phyloP scores from a whole-genome alignment of 352 stramenopile species.

The Pythium phragmiticola region DNA sequence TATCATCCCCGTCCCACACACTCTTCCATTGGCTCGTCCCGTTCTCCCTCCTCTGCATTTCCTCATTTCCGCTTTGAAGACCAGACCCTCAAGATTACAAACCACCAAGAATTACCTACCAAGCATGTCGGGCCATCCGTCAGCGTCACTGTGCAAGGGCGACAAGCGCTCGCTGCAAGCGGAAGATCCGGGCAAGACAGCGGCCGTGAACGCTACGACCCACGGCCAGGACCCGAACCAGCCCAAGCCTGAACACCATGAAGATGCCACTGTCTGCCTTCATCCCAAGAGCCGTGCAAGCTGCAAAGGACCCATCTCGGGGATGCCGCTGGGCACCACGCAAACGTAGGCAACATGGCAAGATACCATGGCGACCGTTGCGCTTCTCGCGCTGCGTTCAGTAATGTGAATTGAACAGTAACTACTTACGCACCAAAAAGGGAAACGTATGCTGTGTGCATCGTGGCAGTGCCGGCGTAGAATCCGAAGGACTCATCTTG shows the following conservation, averaged over 20 bases:
- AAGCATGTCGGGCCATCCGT: conserved; percentile 9
- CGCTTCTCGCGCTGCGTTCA: too few species aligned
- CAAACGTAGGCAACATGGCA: background rate
- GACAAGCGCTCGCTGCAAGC: conserved; percentile 8
- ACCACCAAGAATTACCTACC: background rate
- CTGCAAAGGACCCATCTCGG: background rate
- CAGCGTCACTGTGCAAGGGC: conserved; percentile 7
- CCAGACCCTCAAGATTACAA: background rate
- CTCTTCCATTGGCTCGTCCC: background rate
- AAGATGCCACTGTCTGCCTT: background rate
- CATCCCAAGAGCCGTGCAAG: conserved; percentile 1
- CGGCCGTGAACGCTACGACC: conserved; percentile 5
- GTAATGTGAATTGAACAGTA: too few species aligned
- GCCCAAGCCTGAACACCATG: background rate
- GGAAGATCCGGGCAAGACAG: background rate
- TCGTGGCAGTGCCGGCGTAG: too few species aligned
- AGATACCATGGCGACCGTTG: too few species aligned
- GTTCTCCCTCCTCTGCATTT: background rate
- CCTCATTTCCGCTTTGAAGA: background rate
- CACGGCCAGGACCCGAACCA: conserved; percentile 1
- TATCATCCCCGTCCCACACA: background rate
- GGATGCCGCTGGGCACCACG: background rate
- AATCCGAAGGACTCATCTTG: too few species aligned
- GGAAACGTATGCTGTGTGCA: too few species aligned
- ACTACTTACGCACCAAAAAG: too few species aligned